These are phyloP conservation scores for Epicoccum nigrum DNA, from an alignment of 2,329 filamentous ascomycete species.

Conservation along the genomic window DNA sequence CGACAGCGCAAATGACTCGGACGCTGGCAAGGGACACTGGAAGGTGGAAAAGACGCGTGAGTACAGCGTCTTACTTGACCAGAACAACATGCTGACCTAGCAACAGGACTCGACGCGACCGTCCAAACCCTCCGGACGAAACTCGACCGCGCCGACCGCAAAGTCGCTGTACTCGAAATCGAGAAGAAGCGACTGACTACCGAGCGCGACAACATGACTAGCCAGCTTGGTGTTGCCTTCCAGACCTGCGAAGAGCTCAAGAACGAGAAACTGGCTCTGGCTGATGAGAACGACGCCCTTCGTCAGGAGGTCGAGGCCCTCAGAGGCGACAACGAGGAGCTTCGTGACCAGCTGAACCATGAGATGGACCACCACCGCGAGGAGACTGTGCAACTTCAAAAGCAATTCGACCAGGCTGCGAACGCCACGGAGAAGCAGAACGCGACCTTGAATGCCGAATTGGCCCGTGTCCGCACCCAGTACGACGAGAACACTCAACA, in stretches of 20 bases:
- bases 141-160: conserved; percentile 67
- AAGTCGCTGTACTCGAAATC: conserved; percentile 66
- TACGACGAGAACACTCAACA: conserved; percentile 47
- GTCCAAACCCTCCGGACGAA: conserved; percentile 66
- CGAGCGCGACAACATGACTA: conserved; percentile 70
- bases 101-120: conserved; percentile 63
- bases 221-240: conserved; percentile 66
- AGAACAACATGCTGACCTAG: conserved; percentile 19
- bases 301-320: conserved; percentile 46
- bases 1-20: conserved; percentile 60
- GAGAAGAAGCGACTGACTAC: conserved; percentile 66
- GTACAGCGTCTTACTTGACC: conserved; percentile 32
- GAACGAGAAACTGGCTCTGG: conserved; percentile 51
- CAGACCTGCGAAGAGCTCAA: conserved; percentile 60
- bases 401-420: conserved; percentile 41
- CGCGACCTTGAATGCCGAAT: conserved; percentile 40
- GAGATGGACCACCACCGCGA: conserved; percentile 43
- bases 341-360: conserved; percentile 42
- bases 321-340: conserved; percentile 41
- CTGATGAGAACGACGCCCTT: conserved; percentile 44
- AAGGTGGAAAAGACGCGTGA: conserved; percentile 63
- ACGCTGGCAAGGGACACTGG: conserved; percentile 45
- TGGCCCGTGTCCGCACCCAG: conserved; percentile 40
- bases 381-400: conserved; percentile 44
- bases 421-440: conserved; percentile 45